These are phyloP conservation scores for Pyrenopolyporus hunteri DNA, from an alignment of 495 filamentous ascomycete genomes.

Conservation along the genomic window DNA sequence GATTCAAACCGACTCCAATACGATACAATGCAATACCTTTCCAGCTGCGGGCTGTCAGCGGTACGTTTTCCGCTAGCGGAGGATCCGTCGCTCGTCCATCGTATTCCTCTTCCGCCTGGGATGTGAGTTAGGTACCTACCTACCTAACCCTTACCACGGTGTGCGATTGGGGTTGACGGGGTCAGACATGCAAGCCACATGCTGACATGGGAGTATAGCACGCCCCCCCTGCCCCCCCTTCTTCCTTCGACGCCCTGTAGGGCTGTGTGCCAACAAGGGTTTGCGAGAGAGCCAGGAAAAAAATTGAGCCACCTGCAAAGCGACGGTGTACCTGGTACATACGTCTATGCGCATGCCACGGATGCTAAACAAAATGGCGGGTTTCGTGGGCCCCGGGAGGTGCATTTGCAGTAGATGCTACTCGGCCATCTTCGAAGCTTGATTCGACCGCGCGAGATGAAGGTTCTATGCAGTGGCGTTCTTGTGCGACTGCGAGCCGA, in stretches of 20 bases:
- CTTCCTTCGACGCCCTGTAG: conserved; percentile 39
- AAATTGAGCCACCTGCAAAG: conserved; percentile 7
- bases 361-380: conserved; percentile 14
- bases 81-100: conserved; percentile 27
- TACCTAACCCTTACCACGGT: too few species aligned
- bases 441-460: conserved; percentile 28
- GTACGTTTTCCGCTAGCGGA: conserved; percentile 11
- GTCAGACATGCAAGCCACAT: conserved; percentile 14
- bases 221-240: too few species aligned
- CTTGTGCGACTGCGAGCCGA: neutral
- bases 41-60: conserved; percentile 15
- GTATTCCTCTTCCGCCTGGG: conserved; percentile 2
- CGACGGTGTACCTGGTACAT: conserved; percentile 11
- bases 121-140: too few species aligned
- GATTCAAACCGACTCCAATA: conserved; percentile 24
- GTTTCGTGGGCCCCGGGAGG: conserved; percentile 9
- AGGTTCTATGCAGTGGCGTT: conserved; percentile 9
- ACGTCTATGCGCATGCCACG: conserved; percentile 5
- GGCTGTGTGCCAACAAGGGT: conserved; percentile 33
- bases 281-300: conserved; percentile 21
- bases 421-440: conserved; percentile 24
- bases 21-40: neutral
- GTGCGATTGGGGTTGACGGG: conserved; percentile 11
- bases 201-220: conserved; percentile 22
- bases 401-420: conserved; percentile 14